Conservation (phyloP, 2,329 filamentous ascomycete species). For the Clarireedia sp. region DNA sequence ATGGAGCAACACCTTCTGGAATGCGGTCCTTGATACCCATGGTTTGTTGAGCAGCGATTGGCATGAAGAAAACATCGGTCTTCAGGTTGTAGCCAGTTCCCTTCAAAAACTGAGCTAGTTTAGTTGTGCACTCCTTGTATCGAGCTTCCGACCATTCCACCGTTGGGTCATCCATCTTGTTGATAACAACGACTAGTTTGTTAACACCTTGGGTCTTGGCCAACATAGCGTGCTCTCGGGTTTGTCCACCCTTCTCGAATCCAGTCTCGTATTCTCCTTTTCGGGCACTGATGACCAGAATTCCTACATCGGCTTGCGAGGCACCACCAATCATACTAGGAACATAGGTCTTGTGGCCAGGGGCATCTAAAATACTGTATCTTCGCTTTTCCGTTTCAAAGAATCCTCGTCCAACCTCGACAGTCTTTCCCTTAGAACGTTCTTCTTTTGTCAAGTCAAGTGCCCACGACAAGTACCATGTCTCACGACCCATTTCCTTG, state of each 20-base stretch:
- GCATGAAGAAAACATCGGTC: slow-evolving; percentile 91
- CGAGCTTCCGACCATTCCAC: slow-evolving; percentile 93
- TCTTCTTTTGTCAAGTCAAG: slow-evolving; percentile 97
- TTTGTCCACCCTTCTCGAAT: slow-evolving; percentile 94
- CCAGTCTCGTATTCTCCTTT: slow-evolving; percentile 99
- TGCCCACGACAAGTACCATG: slow-evolving; percentile 98
- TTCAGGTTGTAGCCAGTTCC: slow-evolving; percentile 90
- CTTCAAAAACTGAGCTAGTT: slow-evolving; percentile 82
- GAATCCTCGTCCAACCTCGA: slow-evolving; percentile 91
- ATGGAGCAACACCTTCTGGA: slow-evolving; percentile 65
- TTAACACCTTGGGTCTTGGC: slow-evolving; percentile 98
- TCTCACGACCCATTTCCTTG: slow-evolving; percentile 92
- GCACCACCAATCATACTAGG: slow-evolving; percentile 97
- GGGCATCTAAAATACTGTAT: slow-evolving; percentile 95
- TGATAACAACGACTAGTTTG: slow-evolving; percentile 89
- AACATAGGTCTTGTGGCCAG: slow-evolving; percentile 96
- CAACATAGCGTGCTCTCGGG: slow-evolving; percentile 92
- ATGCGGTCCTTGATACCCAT: slow-evolving; percentile 84
- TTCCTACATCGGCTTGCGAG: slow-evolving; percentile 86
- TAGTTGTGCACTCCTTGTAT: slow-evolving; percentile 87
- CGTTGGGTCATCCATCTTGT: slow-evolving; percentile 99
- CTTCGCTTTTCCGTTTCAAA: slow-evolving; percentile 95
- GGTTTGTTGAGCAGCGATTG: slow-evolving; percentile 82
- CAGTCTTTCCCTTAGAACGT: slow-evolving; percentile 91
- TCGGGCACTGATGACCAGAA: slow-evolving; percentile 89